Evolutionary conservation across 306 rosid species (phyloP).

Genomic region (Lablab purpureus): DNA sequence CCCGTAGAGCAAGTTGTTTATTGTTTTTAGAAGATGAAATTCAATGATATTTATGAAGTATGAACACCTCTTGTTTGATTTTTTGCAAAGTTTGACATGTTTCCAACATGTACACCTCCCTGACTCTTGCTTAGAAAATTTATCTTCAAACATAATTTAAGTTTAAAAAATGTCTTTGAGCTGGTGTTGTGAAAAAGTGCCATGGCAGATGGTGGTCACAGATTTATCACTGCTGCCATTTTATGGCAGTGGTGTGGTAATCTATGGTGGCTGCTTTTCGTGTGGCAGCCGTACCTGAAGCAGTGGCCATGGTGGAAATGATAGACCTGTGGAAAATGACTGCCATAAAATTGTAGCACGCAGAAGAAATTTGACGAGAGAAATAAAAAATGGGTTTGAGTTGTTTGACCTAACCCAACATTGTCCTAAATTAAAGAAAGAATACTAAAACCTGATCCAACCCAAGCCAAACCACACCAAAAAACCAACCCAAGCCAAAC

Average conservation of each 20-base stretch:
- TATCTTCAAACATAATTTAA: neutral
- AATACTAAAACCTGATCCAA: neutral
- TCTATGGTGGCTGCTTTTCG: neutral
- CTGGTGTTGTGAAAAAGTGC: neutral
- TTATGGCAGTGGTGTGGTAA: neutral
- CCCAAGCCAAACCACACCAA: neutral
- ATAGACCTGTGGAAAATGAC: neutral
- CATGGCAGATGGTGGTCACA: neutral
- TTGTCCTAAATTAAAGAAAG: neutral
- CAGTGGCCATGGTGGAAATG: neutral
- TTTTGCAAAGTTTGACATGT: neutral
- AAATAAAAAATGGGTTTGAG: neutral
- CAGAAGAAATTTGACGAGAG: neutral
- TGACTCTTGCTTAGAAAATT: neutral
- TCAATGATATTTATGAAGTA: neutral
- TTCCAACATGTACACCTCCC: neutral
- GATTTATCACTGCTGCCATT: neutral
- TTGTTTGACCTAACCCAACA: neutral
- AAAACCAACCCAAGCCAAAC: neutral
- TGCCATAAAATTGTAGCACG: neutral
- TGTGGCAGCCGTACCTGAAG: neutral
- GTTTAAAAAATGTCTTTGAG: neutral
- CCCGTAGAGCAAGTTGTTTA: neutral
- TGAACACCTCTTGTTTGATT: neutral
- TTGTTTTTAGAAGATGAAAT: slow-evolving; percentile 29